Evolutionary conservation across 768 basidiomycete genomes (phyloP), one percentile per base, ranked within the genome.

Genomic region (Phylloporus sp.): DNA sequence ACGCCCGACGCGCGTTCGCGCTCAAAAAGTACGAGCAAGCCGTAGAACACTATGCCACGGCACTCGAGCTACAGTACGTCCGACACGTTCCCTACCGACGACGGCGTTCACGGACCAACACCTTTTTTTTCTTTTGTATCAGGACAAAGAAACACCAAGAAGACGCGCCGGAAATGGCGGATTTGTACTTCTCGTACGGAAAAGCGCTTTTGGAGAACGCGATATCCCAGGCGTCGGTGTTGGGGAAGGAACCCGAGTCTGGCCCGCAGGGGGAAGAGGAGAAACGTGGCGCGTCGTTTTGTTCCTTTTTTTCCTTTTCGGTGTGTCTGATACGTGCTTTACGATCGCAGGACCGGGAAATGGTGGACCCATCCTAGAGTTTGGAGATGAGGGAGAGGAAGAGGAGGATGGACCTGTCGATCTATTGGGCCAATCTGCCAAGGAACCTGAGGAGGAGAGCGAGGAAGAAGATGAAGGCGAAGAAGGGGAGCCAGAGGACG

Each of bases 151-250:
- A 81, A 56, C 71, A 82, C 49, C 88, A 82, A 29, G 93, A 98
- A 39, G 76, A 91, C 59, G 80, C 86, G 20, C 84, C 86, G 0
- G 83, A 89, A 59, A 83, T 78, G 43, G 95, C 92, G 8, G 91
- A 97, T 59, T 63, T 95, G 18, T 88, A 97, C 50, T 85, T 95
- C 48, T 75, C 79, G 4, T 99, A 98, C 60, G 96, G 96, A 13
- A 92, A 87, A 65, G 92, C 96, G 5, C 69, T 98, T 33, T 75
- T 96, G 45, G 92, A 93, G 70, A 91, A 95, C 59, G 95, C 93
- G 6, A 89, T 97, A 49, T 68, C 80, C 5, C 86, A 92, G 59
- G 85, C 71, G 47, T 80, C 84, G 0, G 95, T 97, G n/a, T 69
- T 99, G 46, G 93, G 91, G 1, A 91, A 91, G 60, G 90, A 91